Conservation (phyloP, 192 early-diverging fungal species). For the Diversispora epigaea region DNA sequence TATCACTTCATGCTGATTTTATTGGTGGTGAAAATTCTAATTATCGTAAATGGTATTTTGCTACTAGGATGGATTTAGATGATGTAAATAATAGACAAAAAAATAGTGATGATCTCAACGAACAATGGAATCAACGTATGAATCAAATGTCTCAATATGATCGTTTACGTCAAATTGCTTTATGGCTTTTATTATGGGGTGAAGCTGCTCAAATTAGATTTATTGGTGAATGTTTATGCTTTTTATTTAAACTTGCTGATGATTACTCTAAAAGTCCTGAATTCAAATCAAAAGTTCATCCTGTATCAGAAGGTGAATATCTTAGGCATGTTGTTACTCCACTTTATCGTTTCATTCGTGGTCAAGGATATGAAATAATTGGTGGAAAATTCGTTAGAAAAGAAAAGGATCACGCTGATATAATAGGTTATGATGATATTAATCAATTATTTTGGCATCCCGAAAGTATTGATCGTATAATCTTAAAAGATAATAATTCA, state of each 20-base stretch:
- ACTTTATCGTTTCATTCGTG: constrained; percentile 70
- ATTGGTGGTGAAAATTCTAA: constrained; percentile 80
- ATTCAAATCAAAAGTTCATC: constrained; percentile 51
- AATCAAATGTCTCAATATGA: constrained; percentile 68
- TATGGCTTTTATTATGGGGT: constrained; percentile 79
- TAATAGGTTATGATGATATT: constrained; percentile 81
- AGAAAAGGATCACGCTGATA: constrained; percentile 73
- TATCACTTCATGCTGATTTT: constrained; percentile 75
- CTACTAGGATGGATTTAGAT: constrained; percentile 64
- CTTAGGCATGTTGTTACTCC: constrained; percentile 68
- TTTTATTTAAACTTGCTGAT: constrained; percentile 71
- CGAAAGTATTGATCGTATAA: constrained; percentile 59
- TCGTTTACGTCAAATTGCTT: constrained; percentile 67
- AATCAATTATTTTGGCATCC: constrained; percentile 84
- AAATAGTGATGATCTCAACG: constrained; percentile 35
- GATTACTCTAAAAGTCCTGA: constrained; percentile 58
- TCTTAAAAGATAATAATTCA: constrained; percentile 54
- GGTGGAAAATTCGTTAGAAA: constrained; percentile 70
- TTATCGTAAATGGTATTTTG: constrained; percentile 84
- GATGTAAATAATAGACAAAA: constrained; percentile 43
- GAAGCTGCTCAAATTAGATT: constrained; percentile 75
- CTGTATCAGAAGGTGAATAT: constrained; percentile 67
- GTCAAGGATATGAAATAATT: constrained; percentile 70
- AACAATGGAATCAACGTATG: constrained; percentile 72
- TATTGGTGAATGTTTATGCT: constrained; percentile 74